These are phyloP conservation scores for Oryza meridionalis DNA, from an alignment of 176 grass and related monocot genomes.

Conservation along the genomic window DNA sequence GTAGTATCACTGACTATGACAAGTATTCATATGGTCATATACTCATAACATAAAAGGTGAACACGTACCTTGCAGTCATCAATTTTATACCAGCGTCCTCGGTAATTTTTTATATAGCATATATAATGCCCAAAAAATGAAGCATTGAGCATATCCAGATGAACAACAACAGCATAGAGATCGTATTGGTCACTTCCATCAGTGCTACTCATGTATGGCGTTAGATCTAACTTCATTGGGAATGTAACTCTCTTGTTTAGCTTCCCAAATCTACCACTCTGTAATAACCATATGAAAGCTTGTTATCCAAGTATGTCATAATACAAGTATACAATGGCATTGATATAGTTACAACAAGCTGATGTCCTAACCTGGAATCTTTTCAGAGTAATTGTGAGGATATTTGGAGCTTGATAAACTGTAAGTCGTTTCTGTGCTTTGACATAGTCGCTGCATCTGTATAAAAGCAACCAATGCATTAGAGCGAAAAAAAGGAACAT, in stretches of 20 bases:
- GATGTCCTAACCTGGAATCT: constrained; percentile 86
- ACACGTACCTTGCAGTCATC: constrained; percentile 95
- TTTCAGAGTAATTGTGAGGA: constrained; percentile 95
- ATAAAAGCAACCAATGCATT: constrained; percentile 30
- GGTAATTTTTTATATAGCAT: constrained; percentile 82
- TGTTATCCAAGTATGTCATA: constrained; percentile 26
- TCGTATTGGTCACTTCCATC: constrained; percentile 84
- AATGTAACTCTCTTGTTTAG: constrained; percentile 95
- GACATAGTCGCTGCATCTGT: constrained; percentile 93
- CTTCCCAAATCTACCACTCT: constrained; percentile 99
- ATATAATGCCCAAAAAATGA: constrained; percentile 99
- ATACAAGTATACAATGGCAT: constrained; percentile 23
- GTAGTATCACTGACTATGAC: constrained; percentile 1
- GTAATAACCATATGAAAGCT: constrained; percentile 34
- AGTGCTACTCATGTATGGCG: constrained; percentile 71
- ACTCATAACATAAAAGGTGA: constrained; percentile 26
- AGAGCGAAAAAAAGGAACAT: not conserved
- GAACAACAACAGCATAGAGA: constrained; percentile 96
- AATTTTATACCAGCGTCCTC: constrained; percentile 72
- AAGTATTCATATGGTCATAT: constrained; percentile 17
- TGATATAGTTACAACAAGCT: constrained; percentile 36
- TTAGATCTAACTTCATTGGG: constrained; percentile 76
- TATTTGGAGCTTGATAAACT: constrained; percentile 99
- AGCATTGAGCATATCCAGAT: constrained; percentile 97
- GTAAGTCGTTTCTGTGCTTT: constrained; percentile 95